Evolutionary conservation across 176 grass and related monocot genomes (phyloP), one percentile per base, ranked within the genome.

Genomic region (Zoysia pacifica): DNA sequence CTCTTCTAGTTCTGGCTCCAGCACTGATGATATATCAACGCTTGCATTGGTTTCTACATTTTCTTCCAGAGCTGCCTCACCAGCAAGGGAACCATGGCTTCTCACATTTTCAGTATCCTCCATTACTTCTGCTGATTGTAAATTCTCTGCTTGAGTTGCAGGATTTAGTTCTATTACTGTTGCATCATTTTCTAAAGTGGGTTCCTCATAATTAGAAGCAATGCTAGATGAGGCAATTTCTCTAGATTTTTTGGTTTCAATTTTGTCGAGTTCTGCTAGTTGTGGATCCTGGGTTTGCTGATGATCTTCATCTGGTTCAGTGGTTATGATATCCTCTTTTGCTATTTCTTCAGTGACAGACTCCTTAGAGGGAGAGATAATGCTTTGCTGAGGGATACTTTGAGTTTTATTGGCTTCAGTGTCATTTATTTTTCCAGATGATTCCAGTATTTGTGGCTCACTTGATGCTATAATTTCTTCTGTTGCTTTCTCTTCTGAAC

Each of bases 251-350:
- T 45, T 19, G 47, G 28, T 55, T 80, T 88, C 74, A 7, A 3
- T 74, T 66, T 75, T 81, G 49, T 60, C 79, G 19, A 84, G 40
- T 35, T 80, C 62, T 12, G 78, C 15, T 14, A 70, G 53, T 80
- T 88, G 76, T 80, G 70, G 70, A 67, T 70, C 76, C 42, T 70
- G 70, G 62, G 70, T 54, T 69, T 70, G 45, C 40, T 75, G 81
- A 47, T 63, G 50, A 28, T n/a, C 13, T 62, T 40, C 47, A 13
- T 75, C 54, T 88, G 47, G 18, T 79, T 54, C 53, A 20, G 28
- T 63, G 72, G 11, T 53, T 68, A 11, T 3, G 4, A 46, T 83
- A 41, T 74, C 69, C 6, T 79, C 62, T 41, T 38, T 75, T 71
- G 55, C 47, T 52, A 54, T 63, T 45, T 82, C 74, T 78, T 84